Base-by-base conservation (phyloP, 345 rosid genomes). In the Draba incana region DNA sequence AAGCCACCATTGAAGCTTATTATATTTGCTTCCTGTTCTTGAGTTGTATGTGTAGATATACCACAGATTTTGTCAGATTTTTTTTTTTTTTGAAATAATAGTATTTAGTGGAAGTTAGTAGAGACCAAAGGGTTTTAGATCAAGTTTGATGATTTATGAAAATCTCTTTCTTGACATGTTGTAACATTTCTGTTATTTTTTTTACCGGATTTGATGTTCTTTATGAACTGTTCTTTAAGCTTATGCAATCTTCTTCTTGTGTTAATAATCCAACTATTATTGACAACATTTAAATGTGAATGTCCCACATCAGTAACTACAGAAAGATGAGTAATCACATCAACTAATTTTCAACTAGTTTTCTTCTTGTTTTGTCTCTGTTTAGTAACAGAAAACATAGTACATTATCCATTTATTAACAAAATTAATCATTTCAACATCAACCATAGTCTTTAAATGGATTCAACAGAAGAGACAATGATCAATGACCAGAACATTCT, bases 401-500 rank as follows among this genome's bases (percentile, higher is more conserved):
- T 70, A 47, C 64, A 57, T 57, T 14, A 57, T 57, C 49, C 23
- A 5, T 31, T 15, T 50, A 33, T 5, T 33, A 33, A 33, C 7
- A 33, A 33, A 1, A 5, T 6, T 33, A 5, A 28, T 3, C 4
- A 3, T 28, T 5, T 28, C 31, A 33, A 33, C 9, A 33, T 33
- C 37, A 33, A 28, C 24, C 13, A 70, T n/a, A 15, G 28, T 7
- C 24, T 27, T 14, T 15, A 41, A 54, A 55, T 45, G 31, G 73
- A 38, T 45, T 6, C 61, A 66, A 65, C 70, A 65, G 16, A 60
- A 49, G 3, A 23, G 66, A 58, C 66, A 72, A 62, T 45, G 68
- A 74, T 54, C 57, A 53, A 66, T 12, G 63, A 74, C 72, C 77
- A 66, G 39, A 74, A 47, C 70, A 66, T 74, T 45, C 72, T 58